These are phyloP conservation scores for Fusarium palustre DNA, from an alignment of 2,329 filamentous ascomycete species.

Conservation along the genomic window DNA sequence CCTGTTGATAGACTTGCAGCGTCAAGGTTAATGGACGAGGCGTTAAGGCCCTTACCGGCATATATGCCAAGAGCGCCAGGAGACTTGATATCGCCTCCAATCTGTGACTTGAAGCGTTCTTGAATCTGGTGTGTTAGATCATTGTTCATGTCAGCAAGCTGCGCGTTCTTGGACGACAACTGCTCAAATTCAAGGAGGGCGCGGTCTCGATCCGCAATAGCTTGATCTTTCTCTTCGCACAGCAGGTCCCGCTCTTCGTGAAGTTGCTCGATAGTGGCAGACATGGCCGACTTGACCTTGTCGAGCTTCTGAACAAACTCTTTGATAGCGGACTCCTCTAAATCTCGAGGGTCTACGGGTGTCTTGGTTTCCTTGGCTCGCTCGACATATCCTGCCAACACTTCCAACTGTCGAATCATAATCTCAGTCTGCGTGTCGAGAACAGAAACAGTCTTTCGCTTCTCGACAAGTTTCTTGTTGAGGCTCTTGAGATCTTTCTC, in stretches of 20 bases:
- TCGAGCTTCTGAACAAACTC: slow-evolving; percentile 84
- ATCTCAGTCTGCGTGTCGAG: slow-evolving; percentile 95
- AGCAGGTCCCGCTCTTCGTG: slow-evolving; percentile 82
- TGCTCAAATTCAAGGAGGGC: slow-evolving; percentile 96
- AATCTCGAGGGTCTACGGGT: slow-evolving; percentile 80
- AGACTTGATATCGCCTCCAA: slow-evolving; percentile 62
- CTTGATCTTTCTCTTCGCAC: slow-evolving; percentile 84
- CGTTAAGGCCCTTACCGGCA: slow-evolving; percentile 63
- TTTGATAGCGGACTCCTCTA: slow-evolving; percentile 92
- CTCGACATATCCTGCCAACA: slow-evolving; percentile 88
- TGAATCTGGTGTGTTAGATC: slow-evolving; percentile 95
- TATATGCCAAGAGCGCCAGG: slow-evolving; percentile 70
- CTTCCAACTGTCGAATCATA: slow-evolving; percentile 90
- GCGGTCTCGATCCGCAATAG: slow-evolving; percentile 89
- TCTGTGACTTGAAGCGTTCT: slow-evolving; percentile 87
- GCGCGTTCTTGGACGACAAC: slow-evolving; percentile 91
- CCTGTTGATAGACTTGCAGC: slow-evolving; percentile 66
- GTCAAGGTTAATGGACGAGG: slow-evolving; percentile 65
- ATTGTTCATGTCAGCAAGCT: slow-evolving; percentile 94
- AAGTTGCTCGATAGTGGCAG: slow-evolving; percentile 68
- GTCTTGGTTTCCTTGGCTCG: slow-evolving; percentile 85
- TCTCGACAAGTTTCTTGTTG: slow-evolving; percentile 89
- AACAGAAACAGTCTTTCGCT: slow-evolving; percentile 94
- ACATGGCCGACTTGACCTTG: slow-evolving; percentile 69
- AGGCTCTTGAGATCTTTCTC: slow-evolving; percentile 78